These are phyloP conservation scores for Ustilago cynodontis DNA, from an alignment of 1,284 basidiomycete species.

Conservation along the genomic window DNA sequence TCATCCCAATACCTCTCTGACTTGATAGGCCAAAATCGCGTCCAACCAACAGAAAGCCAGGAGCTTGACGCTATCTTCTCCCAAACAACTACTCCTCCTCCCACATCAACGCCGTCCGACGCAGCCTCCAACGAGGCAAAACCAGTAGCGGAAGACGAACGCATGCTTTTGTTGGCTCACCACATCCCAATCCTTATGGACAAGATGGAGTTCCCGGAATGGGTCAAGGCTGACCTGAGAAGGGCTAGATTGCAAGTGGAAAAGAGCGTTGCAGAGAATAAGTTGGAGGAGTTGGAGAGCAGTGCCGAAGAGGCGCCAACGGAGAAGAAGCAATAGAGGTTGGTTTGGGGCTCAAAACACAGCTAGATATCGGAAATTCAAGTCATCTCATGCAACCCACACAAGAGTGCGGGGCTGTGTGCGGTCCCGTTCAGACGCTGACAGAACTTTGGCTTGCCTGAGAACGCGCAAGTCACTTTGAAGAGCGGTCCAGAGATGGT, in stretches of 20 bases:
- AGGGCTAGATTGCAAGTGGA: slow-evolving; percentile 49
- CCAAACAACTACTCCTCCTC: slow-evolving; percentile 19
- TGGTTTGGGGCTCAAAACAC: background rate
- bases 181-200: slow-evolving; percentile 47
- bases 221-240: slow-evolving; percentile 44
- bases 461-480: background rate
- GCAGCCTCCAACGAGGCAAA: slow-evolving; percentile 6
- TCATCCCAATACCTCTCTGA: slow-evolving; percentile 55
- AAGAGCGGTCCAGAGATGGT: background rate
- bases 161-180: slow-evolving; percentile 38
- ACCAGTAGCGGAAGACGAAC: slow-evolving; percentile 23
- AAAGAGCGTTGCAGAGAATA: slow-evolving; percentile 37
- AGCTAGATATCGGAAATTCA: background rate
- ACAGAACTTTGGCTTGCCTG: background rate
- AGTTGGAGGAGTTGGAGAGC: slow-evolving; percentile 47
- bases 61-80: slow-evolving; percentile 55
- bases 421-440: background rate
- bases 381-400: background rate
- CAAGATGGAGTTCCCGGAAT: slow-evolving; percentile 49
- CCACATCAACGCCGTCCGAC: slow-evolving; percentile 7
- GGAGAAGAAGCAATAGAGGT: slow-evolving; percentile 25
- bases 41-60: slow-evolving; percentile 53
- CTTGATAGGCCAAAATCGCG: slow-evolving; percentile 48
- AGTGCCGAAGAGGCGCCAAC: slow-evolving; percentile 28
- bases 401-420: no score